Percentiles rank a stretch among this genome's conserved stretches.
These are phyloP conservation scores for Coniochaeta sp. DNA, from an alignment of 2,329 filamentous ascomycete species.

Conservation along the genomic window DNA sequence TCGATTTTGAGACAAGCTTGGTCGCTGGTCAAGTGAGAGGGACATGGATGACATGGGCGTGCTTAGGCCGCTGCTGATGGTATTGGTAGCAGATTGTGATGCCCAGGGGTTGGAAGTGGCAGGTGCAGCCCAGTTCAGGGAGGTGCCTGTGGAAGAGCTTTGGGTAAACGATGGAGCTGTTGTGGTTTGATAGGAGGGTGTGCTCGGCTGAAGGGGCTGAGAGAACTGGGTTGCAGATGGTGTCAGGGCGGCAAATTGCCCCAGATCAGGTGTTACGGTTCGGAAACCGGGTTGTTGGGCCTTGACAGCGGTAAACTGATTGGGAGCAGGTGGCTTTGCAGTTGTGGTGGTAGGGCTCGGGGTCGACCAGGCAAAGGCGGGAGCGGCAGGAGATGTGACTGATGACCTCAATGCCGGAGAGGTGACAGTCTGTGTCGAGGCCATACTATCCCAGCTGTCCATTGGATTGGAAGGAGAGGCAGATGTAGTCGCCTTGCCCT, in stretches of 20 bases:
- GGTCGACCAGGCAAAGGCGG: conserved; percentile 59
- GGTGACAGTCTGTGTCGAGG: conserved; percentile 22
- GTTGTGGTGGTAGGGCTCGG: conserved; percentile 34
- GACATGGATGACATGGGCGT: conserved; percentile 41
- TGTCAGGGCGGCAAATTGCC: conserved; percentile 44
- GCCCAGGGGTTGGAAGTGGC: conserved; percentile 41
- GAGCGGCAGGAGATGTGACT: conserved; percentile 28
- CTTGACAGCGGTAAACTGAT: conserved; percentile 26
- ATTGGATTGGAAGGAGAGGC: conserved; percentile 21
- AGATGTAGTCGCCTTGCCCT: conserved; percentile 48
- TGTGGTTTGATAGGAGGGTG: conserved; percentile 9
- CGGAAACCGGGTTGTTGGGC: conserved; percentile 37
- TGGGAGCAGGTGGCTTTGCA: conserved; percentile 14
- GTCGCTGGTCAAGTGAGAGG: conserved; percentile 31
- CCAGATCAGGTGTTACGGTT: conserved; percentile 52
- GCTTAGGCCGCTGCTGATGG: conserved; percentile 28
- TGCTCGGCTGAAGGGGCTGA: conserved; percentile 45
- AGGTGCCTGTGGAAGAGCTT: conserved; percentile 19
- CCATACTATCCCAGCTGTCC: conserved; percentile 42
- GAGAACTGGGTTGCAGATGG: conserved; percentile 57
- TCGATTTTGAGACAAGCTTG: conserved; percentile 23
- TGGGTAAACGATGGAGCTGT: conserved; percentile 10
- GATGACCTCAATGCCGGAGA: conserved; percentile 23
- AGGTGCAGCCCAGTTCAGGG: conserved; percentile 42
- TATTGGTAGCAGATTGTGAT: conserved; percentile 24